A percentile compares a stretch with the other conserved stretches of the same genome.
phyloP scores from a whole-genome alignment of 345 rosid genomes.

The Syzygium grande region DNA sequence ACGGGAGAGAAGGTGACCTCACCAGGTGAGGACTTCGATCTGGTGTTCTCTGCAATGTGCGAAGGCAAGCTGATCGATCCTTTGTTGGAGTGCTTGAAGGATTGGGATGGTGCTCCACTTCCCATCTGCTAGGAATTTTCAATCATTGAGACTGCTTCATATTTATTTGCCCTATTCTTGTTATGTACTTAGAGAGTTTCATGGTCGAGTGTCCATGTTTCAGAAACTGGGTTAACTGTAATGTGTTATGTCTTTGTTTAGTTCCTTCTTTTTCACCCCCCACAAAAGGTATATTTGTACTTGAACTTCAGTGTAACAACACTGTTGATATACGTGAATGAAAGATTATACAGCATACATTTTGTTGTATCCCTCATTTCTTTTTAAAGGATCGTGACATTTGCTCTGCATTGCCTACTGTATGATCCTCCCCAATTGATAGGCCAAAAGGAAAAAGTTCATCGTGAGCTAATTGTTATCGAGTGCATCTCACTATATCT shows the following conservation, averaged over 20 bases:
- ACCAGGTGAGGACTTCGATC: conserved; percentile 70
- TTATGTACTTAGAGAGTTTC: neutral
- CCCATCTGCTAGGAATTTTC: conserved; percentile 26
- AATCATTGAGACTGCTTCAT: neutral
- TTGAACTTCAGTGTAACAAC: neutral
- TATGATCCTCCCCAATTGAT: neutral
- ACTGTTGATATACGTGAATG: neutral
- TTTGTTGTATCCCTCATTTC: neutral
- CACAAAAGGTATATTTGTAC: neutral
- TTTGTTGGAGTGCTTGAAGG: conserved; percentile 53
- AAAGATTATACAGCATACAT: neutral
- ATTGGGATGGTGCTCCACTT: conserved; percentile 78
- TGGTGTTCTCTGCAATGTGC: conserved; percentile 56
- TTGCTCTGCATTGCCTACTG: neutral
- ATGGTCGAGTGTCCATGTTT: neutral
- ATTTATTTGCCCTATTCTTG: neutral
- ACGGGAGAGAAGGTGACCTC: conserved; percentile 58
- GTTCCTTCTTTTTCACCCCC: neutral
- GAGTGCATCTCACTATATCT: neutral
- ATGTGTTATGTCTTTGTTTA: neutral
- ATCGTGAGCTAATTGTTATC: neutral
- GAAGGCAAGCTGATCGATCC: conserved; percentile 61
- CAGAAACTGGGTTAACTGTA: neutral
- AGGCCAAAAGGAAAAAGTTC: neutral
- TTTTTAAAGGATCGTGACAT: neutral